Conservation (phyloP, 257 asterid species). For the Verbena officinalis region DNA sequence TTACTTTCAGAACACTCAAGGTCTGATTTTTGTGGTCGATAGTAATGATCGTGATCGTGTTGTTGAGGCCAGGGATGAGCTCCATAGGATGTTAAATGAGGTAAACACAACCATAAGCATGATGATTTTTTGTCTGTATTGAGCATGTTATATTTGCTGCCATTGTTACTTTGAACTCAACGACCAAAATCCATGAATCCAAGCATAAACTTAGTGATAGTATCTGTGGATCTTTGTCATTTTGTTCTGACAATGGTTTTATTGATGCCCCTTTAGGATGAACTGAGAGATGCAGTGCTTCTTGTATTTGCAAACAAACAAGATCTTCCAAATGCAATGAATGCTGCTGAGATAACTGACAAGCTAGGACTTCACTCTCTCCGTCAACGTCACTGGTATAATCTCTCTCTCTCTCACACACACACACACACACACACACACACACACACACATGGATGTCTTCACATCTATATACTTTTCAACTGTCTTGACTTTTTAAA, state of each 20-base stretch:
- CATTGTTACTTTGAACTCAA: too few species aligned
- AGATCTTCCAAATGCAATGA: constrained; percentile 48
- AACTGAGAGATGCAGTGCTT: constrained; percentile 45
- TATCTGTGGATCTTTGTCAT: too few species aligned
- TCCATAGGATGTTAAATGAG: constrained; percentile 73
- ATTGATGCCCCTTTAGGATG: constrained; percentile 31
- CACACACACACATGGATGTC: background rate
- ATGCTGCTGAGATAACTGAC: constrained; percentile 47
- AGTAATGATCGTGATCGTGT: constrained; percentile 41
- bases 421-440: background rate
- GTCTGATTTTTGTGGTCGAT: constrained; percentile 36
- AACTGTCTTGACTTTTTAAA: background rate
- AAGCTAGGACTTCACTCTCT: constrained; percentile 49
- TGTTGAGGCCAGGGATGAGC: constrained; percentile 48
- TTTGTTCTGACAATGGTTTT: background rate
- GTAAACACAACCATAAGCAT: constrained; percentile 24
- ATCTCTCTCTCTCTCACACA: background rate
- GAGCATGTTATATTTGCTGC: background rate
- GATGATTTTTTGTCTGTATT: background rate
- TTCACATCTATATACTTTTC: background rate
- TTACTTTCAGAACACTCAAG: constrained; percentile 41
- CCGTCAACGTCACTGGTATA: constrained; percentile 44
- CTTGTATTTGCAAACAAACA: constrained; percentile 49
- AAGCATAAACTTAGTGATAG: too few species aligned
- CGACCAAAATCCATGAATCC: too few species aligned